Evolutionary conservation across 306 rosid genomes (phyloP).

Genomic region (Ormosia semicastrata): DNA sequence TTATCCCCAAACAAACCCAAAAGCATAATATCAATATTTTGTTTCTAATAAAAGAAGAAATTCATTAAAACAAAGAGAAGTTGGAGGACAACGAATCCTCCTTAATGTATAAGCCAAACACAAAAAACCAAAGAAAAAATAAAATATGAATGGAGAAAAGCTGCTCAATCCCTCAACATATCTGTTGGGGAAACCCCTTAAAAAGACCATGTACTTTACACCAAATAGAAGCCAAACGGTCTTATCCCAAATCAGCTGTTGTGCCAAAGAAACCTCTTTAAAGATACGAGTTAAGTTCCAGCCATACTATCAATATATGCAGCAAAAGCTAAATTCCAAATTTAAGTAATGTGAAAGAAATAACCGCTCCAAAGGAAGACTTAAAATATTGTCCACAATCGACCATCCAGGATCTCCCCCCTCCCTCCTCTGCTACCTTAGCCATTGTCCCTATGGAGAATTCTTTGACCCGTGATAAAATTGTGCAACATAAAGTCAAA

Average conservation of each 20-base stretch:
- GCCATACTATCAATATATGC: background rate
- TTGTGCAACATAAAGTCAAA: background rate
- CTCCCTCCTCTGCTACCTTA: background rate
- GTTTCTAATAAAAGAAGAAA: background rate
- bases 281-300: background rate
- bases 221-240: background rate
- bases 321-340: conserved; percentile 7
- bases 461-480: background rate
- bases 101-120: background rate
- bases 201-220: background rate
- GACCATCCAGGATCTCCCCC: background rate
- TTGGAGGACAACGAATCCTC: conserved; percentile 17
- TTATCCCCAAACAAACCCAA: conserved; percentile 21
- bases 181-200: background rate
- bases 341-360: background rate
- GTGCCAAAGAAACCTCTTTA: background rate
- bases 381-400: background rate
- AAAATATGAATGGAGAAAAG: conserved; percentile 3
- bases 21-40: conserved; percentile 18
- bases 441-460: background rate
- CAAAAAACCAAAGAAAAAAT: background rate
- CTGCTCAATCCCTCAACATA: background rate
- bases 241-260: background rate
- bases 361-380: background rate
- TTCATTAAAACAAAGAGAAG: background rate